phyloP scores from a whole-genome alignment of 192 early-diverging fungal genomes.

The Backusella tuberculispora region DNA sequence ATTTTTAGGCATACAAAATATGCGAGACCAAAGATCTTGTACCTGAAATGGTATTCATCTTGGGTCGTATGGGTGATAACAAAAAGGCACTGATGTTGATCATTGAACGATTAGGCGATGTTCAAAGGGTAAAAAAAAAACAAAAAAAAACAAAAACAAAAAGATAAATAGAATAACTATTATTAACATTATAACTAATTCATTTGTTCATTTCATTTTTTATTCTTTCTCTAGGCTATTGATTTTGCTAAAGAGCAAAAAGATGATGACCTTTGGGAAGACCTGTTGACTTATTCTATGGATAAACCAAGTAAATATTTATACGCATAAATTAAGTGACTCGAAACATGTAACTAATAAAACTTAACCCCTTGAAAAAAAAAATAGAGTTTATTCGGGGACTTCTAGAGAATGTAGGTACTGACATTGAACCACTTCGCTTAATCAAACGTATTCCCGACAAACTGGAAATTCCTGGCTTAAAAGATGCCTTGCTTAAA shows the following conservation, averaged over 20 bases:
- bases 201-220: not conserved
- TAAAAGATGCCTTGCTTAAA: slow-evolving; percentile 82
- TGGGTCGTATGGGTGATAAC: slow-evolving; percentile 98
- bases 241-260: slow-evolving; percentile 98
- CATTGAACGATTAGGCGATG: slow-evolving; percentile 87
- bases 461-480: slow-evolving; percentile 77
- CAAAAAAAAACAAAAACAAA: too few relatives aligned
- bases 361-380: not conserved
- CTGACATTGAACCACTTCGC: slow-evolving; percentile 82
- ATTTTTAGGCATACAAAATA: slow-evolving; percentile 69
- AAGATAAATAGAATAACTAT: not conserved
- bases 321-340: slow-evolving; percentile 20
- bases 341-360: not conserved
- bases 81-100: slow-evolving; percentile 92
- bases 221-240: slow-evolving; percentile 68
- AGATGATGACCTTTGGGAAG: slow-evolving; percentile 95
- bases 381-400: slow-evolving; percentile 85
- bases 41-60: slow-evolving; percentile 96
- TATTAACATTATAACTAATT: not conserved
- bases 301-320: slow-evolving; percentile 85
- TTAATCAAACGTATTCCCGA: slow-evolving; percentile 83
- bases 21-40: slow-evolving; percentile 89
- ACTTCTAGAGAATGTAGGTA: slow-evolving; percentile 87
- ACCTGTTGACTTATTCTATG: slow-evolving; percentile 89
- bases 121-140: slow-evolving; percentile 68